phyloP scores from a whole-genome alignment of 768 basidiomycete genomes.

The Hypholoma sublateritium region DNA sequence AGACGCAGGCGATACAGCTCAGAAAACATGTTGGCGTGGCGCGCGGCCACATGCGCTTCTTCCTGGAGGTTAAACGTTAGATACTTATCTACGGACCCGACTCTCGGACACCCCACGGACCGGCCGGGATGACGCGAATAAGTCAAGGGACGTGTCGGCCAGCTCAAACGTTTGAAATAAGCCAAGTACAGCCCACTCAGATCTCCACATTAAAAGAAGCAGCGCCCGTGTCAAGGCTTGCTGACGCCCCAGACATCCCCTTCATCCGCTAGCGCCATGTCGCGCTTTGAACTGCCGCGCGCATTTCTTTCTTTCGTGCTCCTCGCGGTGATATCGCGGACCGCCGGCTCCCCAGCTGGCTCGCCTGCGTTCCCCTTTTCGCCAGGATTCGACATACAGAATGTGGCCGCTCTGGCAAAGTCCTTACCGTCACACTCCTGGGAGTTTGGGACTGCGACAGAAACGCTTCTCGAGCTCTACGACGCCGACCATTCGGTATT shows the following conservation, averaged over 20 bases:
- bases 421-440: slow-evolving; percentile 44
- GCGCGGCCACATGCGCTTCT: no score
- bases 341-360: neutral
- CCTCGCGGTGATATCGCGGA: neutral
- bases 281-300: neutral
- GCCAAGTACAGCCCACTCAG: no score
- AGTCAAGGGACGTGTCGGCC: neutral
- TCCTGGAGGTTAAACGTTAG: no score
- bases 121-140: no score
- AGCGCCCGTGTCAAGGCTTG: neutral
- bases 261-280: neutral
- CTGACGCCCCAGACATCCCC: neutral
- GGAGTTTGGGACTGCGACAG: slow-evolving; percentile 44
- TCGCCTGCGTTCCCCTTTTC: slow-evolving; percentile 26
- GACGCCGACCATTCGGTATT: slow-evolving; percentile 40
- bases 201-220: no score
- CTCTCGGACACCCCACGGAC: no score
- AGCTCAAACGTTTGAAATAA: neutral
- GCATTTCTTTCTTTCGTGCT: neutral
- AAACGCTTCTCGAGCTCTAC: slow-evolving; percentile 44
- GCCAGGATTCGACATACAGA: slow-evolving; percentile 40
- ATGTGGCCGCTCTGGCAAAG: slow-evolving; percentile 31
- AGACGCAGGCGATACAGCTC: no score
- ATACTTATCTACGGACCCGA: no score
- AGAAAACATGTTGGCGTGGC: no score